phyloP scores from a whole-genome alignment of 192 early-diverging fungal species.

The Mortierella alpina region DNA sequence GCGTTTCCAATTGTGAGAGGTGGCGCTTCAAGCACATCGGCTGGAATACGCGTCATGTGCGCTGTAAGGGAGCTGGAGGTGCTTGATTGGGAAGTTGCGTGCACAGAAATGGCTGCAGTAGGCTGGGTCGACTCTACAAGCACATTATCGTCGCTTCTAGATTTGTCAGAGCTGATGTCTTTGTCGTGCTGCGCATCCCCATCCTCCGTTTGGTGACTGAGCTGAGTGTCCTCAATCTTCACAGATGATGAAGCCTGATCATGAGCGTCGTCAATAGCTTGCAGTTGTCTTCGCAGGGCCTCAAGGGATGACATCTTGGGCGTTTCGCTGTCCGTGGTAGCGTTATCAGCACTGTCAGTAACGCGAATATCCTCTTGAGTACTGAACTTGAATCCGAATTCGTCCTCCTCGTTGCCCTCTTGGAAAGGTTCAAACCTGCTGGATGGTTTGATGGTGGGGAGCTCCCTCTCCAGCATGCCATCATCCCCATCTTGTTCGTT shows the following conservation, averaged over 20 bases:
- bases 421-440: slow-evolving; percentile 9
- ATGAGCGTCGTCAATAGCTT: neutral
- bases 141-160: too few species aligned
- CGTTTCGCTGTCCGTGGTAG: neutral
- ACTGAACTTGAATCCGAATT: slow-evolving; percentile 4
- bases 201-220: neutral
- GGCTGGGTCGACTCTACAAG: too few species aligned
- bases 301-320: slow-evolving; percentile 11
- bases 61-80: slow-evolving; percentile 20
- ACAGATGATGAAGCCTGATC: too few species aligned
- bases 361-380: too few species aligned
- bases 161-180: neutral
- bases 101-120: too few species aligned
- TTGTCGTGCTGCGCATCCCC: neutral
- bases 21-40: neutral
- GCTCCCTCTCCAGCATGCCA: neutral
- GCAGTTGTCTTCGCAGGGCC: slow-evolving; percentile 21
- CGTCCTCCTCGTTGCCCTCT: slow-evolving; percentile 24
- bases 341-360: neutral
- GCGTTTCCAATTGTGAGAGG: slow-evolving; percentile 15
- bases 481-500: neutral
- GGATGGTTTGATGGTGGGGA: too few species aligned
- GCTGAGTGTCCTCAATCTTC: too few species aligned
- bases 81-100: neutral
- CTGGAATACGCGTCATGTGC: neutral